Percentiles rank a stretch among this genome's conserved stretches.
These are phyloP conservation scores for Naganishia cerealis DNA, from an alignment of 1,284 basidiomycete genomes.

Conservation along the genomic window DNA sequence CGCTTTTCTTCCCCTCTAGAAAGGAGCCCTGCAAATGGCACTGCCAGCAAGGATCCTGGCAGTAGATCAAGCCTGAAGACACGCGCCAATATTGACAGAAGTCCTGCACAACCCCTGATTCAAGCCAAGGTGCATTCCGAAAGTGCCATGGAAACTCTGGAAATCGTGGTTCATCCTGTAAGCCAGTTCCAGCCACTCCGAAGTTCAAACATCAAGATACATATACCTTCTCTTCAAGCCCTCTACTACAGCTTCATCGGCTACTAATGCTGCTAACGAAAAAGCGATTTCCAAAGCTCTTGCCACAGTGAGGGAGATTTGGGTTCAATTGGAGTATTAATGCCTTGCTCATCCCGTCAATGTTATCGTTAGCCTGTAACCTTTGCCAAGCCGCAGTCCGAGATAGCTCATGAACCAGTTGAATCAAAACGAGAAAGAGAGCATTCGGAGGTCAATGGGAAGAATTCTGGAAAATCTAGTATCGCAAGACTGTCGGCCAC, in stretches of 20 bases:
- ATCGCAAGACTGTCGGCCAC: neutral
- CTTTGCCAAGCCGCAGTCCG: neutral
- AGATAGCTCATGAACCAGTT: neutral
- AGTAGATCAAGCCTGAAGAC: slow-evolving; percentile 6
- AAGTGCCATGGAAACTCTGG: neutral
- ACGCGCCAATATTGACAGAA: neutral
- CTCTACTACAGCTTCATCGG: neutral
- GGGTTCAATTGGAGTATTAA: neutral
- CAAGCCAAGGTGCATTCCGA: neutral
- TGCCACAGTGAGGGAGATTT: neutral
- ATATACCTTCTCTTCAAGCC: neutral
- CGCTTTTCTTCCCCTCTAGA: slow-evolving; percentile 18
- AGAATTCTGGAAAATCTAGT: neutral
- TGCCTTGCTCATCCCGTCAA: neutral
- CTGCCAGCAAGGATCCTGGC: neutral
- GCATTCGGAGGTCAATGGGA: neutral
- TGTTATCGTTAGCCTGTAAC: neutral
- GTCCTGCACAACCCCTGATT: neutral
- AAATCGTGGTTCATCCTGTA: slow-evolving; percentile 4
- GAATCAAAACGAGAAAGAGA: neutral
- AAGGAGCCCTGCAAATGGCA: neutral
- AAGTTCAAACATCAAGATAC: neutral
- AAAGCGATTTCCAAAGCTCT: neutral
- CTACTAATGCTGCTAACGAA: neutral
- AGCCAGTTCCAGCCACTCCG: neutral